phyloP scores from a whole-genome alignment of 495 filamentous ascomycete genomes.

The Hypoxylon fuscum region DNA sequence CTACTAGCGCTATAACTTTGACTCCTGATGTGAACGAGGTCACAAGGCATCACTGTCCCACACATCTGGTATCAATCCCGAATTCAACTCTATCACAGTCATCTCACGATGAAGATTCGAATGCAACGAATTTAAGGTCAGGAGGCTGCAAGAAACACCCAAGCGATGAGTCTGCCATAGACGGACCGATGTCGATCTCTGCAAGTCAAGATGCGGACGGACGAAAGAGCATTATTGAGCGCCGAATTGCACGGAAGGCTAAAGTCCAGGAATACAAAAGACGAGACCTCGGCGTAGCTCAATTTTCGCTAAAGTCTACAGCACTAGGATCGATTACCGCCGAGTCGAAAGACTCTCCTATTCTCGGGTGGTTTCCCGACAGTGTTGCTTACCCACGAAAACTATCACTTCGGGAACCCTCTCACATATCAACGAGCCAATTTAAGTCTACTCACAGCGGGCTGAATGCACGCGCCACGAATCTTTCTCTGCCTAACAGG shows the following conservation, averaged over 20 bases:
- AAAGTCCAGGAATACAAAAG: conserved; percentile 29
- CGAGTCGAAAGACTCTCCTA: conserved; percentile 27
- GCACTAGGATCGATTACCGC: not conserved
- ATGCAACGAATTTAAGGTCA: no score
- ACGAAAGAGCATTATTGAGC: conserved; percentile 21
- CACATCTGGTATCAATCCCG: not conserved
- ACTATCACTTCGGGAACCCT: not conserved
- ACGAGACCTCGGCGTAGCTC: conserved; percentile 28
- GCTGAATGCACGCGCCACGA: no score
- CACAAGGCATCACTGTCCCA: not conserved
- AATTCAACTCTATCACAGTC: not conserved
- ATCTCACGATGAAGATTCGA: no score
- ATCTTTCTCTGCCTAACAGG: no score
- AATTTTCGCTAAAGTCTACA: not conserved
- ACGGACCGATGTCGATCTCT: not conserved
- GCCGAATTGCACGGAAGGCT: conserved; percentile 29
- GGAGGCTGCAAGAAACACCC: not conserved
- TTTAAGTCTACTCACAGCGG: no score
- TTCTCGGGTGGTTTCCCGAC: conserved; percentile 30
- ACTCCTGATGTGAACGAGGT: not conserved
- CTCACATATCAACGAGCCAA: no score
- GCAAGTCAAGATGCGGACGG: not conserved
- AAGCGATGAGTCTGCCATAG: not conserved
- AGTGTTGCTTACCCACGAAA: not conserved
- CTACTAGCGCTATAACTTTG: not conserved